Evolutionary conservation across 116 monocot species (phyloP).

Genomic region (Papilionanthe hybrid): DNA sequence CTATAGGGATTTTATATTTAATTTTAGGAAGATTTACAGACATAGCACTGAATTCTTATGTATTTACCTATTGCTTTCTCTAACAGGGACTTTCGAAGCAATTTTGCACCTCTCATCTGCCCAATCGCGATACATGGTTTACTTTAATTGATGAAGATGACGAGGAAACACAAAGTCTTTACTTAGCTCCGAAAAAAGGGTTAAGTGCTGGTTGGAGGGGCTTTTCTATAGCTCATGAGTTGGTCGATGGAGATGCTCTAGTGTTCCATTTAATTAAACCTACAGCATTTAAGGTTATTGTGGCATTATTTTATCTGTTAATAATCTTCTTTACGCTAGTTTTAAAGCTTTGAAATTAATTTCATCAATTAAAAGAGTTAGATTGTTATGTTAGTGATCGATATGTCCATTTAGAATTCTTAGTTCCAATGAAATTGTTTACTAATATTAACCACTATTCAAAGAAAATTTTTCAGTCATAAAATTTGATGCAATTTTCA

Average conservation of each 20-base stretch:
- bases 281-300: constrained; percentile 39
- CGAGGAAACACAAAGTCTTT: constrained; percentile 24
- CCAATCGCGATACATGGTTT: constrained; percentile 27
- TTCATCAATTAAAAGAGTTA: neutral
- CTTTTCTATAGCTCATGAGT: constrained; percentile 39
- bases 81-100: constrained; percentile 31
- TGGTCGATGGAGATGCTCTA: constrained; percentile 49
- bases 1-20: neutral
- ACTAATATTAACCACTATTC: neutral
- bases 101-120: constrained; percentile 35
- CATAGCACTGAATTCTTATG: too few species aligned
- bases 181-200: constrained; percentile 35
- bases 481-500: neutral
- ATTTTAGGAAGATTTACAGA: too few species aligned
- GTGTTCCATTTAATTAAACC: constrained; percentile 50
- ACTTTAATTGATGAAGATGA: constrained; percentile 41
- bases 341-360: neutral
- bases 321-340: neutral
- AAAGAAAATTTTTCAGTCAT: neutral
- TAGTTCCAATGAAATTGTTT: neutral
- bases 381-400: neutral
- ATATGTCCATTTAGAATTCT: neutral
- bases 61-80: neutral
- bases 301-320: neutral
- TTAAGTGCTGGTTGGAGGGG: constrained; percentile 54